These are phyloP conservation scores for Mrakia frigida DNA, from an alignment of 768 basidiomycete species.

Conservation along the genomic window DNA sequence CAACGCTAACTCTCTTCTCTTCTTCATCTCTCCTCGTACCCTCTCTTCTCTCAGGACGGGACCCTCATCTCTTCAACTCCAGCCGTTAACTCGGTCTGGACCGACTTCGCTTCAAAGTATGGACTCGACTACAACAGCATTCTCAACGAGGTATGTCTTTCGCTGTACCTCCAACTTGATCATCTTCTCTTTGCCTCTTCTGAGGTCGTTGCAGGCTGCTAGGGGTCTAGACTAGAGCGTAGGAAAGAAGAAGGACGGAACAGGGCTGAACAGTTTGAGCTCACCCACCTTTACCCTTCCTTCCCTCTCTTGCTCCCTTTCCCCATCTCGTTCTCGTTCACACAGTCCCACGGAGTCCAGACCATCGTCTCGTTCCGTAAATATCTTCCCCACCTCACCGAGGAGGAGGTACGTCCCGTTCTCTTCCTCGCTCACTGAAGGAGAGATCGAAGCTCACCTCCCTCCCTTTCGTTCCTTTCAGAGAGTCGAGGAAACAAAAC, in stretches of 20 bases:
- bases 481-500: conserved; percentile 11
- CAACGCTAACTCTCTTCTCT: too few species aligned
- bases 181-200: neutral
- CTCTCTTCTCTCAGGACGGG: too few species aligned
- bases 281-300: neutral
- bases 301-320: neutral
- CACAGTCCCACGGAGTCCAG: conserved; percentile 22
- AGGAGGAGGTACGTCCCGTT: neutral
- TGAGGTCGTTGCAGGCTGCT: too few species aligned
- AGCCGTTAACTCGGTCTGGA: conserved; percentile 25
- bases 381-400: conserved; percentile 26
- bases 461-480: neutral
- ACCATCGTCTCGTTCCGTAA: conserved; percentile 20
- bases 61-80: conserved; percentile 5
- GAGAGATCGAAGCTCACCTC: neutral
- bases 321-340: neutral
- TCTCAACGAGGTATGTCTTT: conserved; percentile 5
- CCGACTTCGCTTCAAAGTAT: conserved; percentile 21
- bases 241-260: neutral
- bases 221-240: neutral
- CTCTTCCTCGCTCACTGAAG: neutral
- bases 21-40: too few species aligned
- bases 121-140: conserved; percentile 20
- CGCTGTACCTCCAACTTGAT: too few species aligned
- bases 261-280: conserved; percentile 7